These are phyloP conservation scores for Aspergillus nanangensis DNA, from an alignment of 495 filamentous ascomycete species.

Conservation along the genomic window DNA sequence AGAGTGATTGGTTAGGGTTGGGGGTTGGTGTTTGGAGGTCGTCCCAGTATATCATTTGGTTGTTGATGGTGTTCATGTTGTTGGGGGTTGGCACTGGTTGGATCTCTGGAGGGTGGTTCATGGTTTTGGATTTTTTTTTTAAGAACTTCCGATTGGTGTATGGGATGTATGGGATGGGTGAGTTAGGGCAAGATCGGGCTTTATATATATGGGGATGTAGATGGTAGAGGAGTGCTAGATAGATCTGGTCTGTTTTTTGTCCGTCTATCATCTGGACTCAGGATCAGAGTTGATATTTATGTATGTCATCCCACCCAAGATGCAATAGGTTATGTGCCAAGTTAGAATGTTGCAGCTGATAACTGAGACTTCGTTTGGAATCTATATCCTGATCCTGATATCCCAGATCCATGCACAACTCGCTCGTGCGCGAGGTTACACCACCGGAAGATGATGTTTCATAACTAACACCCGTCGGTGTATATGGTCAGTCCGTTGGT, in stretches of 20 bases:
- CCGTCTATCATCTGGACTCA: no score
- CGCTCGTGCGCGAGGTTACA: conserved; percentile 9
- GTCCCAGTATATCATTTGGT: conserved; percentile 16
- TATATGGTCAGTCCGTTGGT: background rate
- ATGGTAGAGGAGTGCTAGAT: no score
- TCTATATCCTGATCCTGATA: no score
- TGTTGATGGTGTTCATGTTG: conserved; percentile 4
- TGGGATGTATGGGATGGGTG: conserved; percentile 2
- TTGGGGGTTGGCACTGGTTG: no score
- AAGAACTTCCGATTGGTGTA: no score
- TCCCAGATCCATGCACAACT: conserved; percentile 7
- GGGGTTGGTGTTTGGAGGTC: background rate
- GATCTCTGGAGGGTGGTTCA: background rate
- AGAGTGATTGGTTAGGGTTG: conserved; percentile 3
- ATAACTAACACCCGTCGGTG: background rate
- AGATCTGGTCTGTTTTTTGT: no score
- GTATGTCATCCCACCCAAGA: conserved; percentile 1
- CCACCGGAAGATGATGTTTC: conserved; percentile 3
- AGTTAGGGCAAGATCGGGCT: no score
- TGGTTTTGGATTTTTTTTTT: background rate
- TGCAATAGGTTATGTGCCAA: conserved; percentile 8
- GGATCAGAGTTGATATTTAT: no score
- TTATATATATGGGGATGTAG: no score
- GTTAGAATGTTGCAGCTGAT: background rate
- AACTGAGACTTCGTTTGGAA: no score